Conservation (phyloP, 306 rosid genomes). For the Macrotyloma uniflorum region DNA sequence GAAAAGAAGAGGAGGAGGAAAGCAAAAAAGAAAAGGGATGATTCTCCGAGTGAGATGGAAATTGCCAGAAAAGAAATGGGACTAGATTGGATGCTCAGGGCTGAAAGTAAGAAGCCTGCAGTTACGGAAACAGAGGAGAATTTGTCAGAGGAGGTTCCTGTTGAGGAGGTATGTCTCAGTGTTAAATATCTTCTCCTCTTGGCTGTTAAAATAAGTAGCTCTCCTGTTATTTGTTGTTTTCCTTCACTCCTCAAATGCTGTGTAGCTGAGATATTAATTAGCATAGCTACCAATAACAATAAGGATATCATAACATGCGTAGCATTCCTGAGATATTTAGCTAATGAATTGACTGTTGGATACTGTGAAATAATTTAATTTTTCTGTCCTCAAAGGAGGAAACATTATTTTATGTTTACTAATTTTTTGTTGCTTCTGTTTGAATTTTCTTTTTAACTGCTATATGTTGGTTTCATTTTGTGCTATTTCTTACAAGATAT, state of each 20-base stretch:
- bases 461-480: neutral
- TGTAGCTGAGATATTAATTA: neutral
- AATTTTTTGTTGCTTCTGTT: neutral
- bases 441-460: neutral
- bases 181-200: neutral
- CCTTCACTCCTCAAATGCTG: neutral
- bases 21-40: slow-evolving; percentile 45
- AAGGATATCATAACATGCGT: neutral
- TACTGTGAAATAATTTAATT: neutral
- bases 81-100: slow-evolving; percentile 93
- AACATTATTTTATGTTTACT: neutral
- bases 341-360: neutral
- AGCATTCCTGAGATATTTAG: neutral
- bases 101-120: slow-evolving; percentile 56
- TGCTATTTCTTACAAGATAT: slow-evolving; percentile 12
- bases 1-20: slow-evolving; percentile 49
- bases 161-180: slow-evolving; percentile 61
- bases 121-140: slow-evolving; percentile 44
- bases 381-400: slow-evolving; percentile 3
- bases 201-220: neutral
- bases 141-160: slow-evolving; percentile 52
- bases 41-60: slow-evolving; percentile 52
- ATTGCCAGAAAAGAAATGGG: slow-evolving; percentile 83
- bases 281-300: neutral
- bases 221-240: neutral